Percentiles rank a stretch among this genome's conserved stretches.
phyloP scores from a whole-genome alignment of 305 asterid species.

The Fraxinus latifolia region DNA sequence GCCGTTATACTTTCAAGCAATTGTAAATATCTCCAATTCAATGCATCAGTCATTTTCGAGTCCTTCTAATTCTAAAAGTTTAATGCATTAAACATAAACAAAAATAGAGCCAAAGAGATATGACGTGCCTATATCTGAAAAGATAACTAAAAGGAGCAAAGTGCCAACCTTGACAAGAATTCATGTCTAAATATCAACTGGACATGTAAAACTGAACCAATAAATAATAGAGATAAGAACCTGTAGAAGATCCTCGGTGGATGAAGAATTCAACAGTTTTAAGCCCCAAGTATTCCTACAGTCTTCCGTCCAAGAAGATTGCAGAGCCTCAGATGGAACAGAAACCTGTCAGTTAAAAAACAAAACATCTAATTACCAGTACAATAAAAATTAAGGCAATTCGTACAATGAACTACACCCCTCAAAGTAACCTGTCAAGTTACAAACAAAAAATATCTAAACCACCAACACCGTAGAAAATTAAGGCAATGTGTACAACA shows the following conservation, averaged over 20 bases:
- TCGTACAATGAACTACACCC: not conserved
- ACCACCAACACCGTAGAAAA: not conserved
- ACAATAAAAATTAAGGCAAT: not conserved
- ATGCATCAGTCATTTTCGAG: not conserved
- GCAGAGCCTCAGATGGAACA: conserved; percentile 76
- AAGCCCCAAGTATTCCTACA: conserved; percentile 68
- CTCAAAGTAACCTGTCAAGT: conserved; percentile 49
- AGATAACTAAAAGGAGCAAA: not conserved
- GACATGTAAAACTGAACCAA: not conserved
- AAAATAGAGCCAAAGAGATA: not conserved
- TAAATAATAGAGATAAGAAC: conserved; percentile 28
- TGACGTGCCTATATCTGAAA: not conserved
- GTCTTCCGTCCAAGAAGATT: conserved; percentile 79
- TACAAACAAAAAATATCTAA: not conserved
- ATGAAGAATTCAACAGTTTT: conserved; percentile 56
- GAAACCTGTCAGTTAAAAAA: conserved; percentile 49
- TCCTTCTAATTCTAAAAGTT: not conserved
- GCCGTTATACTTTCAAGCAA: not conserved
- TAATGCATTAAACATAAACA: not conserved
- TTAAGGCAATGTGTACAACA: not conserved
- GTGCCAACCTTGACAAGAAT: conserved; percentile 13
- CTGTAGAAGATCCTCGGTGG: conserved; percentile 71
- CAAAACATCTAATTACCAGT: not conserved
- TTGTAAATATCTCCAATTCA: not conserved
- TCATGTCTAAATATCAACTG: conserved; percentile 1